Base-by-base conservation (phyloP, 169 alveolate species). In the Amoebophrya sp. region DNA sequence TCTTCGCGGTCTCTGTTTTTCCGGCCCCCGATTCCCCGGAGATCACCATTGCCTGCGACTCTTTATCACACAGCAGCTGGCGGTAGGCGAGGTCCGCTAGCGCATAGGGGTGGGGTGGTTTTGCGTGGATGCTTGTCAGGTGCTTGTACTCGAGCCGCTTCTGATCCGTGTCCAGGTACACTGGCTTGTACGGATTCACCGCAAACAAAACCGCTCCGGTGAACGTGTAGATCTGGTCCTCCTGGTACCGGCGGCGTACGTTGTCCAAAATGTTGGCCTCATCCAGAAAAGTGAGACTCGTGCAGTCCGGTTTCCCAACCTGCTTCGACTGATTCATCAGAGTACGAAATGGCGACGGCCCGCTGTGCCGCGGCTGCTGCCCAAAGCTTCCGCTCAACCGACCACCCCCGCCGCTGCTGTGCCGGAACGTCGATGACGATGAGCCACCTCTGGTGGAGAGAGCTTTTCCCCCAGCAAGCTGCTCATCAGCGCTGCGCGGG, bases 11-110 rank as follows among this genome's bases (percentile, higher is more conserved):
- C 92, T 96, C 98, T 23, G 99, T 97, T 93, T 97, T 97, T 0
- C 99, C 99, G n/a, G 98, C 97, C 20, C 98, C 98, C 38, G 97
- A 93, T 92, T 97, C 98, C 0, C 99, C 99, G 48, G 97, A 93
- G 43, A 97, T 96, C 41, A 97, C 96, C 88, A 97, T 95, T 26
- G 97, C 98, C 90, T 97, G 96, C n/a, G n/a, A n/a, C n/a, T 58
- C 78, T 16, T 58, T 58, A 29, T 58, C 78, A 29, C 78, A 58
- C 0, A 58, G 39, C 34, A 58, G 78, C 23, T 58, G 78, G 7
- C 78, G 26, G 23, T 58, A 58, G 78, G 78, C 78, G 5, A 58
- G 34, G 23, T 58, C 78, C 4, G 78, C 78, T 2, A 58, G 78
- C 29, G 78, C 78, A 29, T 58, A 58, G 34, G 78, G 78, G 23